Base-by-base conservation (phyloP, 805 yeast genomes). In the Zygosaccharomyces pseudorouxii region DNA sequence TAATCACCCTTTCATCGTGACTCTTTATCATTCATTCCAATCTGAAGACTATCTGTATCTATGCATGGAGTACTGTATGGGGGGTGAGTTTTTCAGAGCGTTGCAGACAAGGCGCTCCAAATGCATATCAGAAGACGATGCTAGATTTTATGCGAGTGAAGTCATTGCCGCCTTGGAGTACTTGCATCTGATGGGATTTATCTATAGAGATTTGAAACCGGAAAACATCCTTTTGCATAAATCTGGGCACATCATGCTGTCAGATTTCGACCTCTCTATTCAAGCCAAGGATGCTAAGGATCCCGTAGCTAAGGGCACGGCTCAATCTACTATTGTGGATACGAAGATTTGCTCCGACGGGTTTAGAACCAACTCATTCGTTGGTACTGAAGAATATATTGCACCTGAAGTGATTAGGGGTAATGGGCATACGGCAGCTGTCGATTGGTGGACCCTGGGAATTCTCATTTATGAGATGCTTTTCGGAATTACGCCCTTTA, bases 361-460 rank as follows among this genome's bases (percentile, higher is more conserved):
- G 10, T 93, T 95, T 69, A 75, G 98, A 60, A 93, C 99, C 1
- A 95, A 93, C 67, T 90, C 98, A 0, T 93, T 93, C 73, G 99
- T 93, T 30, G 99, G 99, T 1, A 93, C 99, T 0, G 99, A 93
- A 64, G 99, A 93, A 64, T 93, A 93, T 66, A 89, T 93, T 60
- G 98, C 99, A 0, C 99, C 99, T 0, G 99, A 93, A 62, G 99
- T 93, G 4, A 93, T 93, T 47, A 75, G 93, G 65, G 98, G 98
- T 1, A 87, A 90, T 58, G 99, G 99, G 1, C 99, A 93, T 60
- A 92, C 98, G 0, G 84, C 92, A 6, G 97, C 98, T 0, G 99
- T 93, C 14, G 99, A 93, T 67, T 93, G 99, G 99, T 93, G 99
- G 99, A 93, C 99, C 0, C 72, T 93, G 55, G 99, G 99, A 3